These are phyloP conservation scores for Talaromyces albobiverticillius DNA, from an alignment of 2,329 filamentous ascomycete species.

Conservation along the genomic window DNA sequence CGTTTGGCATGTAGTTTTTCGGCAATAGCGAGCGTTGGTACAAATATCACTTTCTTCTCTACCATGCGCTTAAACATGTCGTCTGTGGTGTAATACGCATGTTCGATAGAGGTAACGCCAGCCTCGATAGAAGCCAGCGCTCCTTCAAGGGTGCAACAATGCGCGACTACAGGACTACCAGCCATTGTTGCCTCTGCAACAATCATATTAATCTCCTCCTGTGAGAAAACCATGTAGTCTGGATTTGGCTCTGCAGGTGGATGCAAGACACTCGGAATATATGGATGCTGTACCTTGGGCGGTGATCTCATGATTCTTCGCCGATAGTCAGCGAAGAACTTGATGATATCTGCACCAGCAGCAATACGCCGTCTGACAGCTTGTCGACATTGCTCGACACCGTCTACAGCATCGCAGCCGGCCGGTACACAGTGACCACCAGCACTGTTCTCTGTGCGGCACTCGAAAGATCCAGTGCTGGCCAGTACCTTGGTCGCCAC, in stretches of 20 bases:
- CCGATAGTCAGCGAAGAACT: slow-evolving; percentile 12
- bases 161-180: slow-evolving; percentile 43
- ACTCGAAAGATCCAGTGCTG: neutral
- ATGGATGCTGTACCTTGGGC: neutral
- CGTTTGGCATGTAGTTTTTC: slow-evolving; percentile 31
- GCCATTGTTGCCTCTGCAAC: slow-evolving; percentile 46
- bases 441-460: neutral
- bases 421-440: neutral
- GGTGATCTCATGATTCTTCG: slow-evolving; percentile 6
- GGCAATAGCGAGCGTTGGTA: slow-evolving; percentile 53
- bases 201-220: slow-evolving; percentile 51
- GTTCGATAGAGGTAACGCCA: slow-evolving; percentile 50
- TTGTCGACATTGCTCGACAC: neutral
- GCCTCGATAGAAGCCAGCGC: slow-evolving; percentile 47
- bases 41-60: slow-evolving; percentile 47
- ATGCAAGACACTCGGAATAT: neutral
- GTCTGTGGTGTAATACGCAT: slow-evolving; percentile 38
- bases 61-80: slow-evolving; percentile 46
- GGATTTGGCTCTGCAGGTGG: slow-evolving; percentile 39
- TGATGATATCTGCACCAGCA: slow-evolving; percentile 9
- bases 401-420: slow-evolving; percentile 6
- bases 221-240: slow-evolving; percentile 43
- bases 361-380: slow-evolving; percentile 9
- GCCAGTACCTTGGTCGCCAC: slow-evolving; percentile 47
- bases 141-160: slow-evolving; percentile 42